These are phyloP conservation scores for Flaveria brownii DNA, from an alignment of 129 eudicot genomes.

Conservation along the genomic window DNA sequence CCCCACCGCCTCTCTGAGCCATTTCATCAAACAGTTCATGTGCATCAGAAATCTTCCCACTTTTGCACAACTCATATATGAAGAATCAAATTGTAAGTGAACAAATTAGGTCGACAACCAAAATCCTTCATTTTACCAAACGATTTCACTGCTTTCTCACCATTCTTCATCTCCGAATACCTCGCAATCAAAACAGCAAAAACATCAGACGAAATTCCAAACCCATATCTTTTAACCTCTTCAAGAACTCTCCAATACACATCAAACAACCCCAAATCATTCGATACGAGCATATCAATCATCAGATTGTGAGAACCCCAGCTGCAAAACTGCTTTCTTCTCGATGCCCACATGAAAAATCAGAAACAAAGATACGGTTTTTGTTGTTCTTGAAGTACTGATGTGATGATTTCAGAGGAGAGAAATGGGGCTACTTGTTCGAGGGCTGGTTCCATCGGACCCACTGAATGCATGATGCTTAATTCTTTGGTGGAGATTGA, in stretches of 20 bases:
- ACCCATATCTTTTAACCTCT: conserved; percentile 32
- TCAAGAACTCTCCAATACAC: conserved; percentile 56
- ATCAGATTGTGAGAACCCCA: too few relatives aligned
- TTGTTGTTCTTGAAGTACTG: conserved; percentile 36
- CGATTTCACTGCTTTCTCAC: conserved; percentile 55
- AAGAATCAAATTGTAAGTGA: too few relatives aligned
- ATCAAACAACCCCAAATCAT: conserved; percentile 26
- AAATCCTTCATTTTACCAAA: conserved; percentile 81
- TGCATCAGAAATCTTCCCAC: conserved; percentile 49
- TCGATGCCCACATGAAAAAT: too few relatives aligned
- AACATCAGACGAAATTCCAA: conserved; percentile 33
- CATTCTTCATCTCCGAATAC: conserved; percentile 47
- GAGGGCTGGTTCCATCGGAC: conserved; percentile 56
- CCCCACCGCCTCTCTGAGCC: conserved; percentile 40
- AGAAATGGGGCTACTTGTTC: conserved; percentile 41
- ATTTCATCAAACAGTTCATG: conserved; percentile 66
- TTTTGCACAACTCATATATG: too few relatives aligned
- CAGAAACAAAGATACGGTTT: conserved; percentile 49
- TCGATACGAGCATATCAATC: too few relatives aligned
- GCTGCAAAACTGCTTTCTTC: too few relatives aligned
- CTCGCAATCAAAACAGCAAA: conserved; percentile 56
- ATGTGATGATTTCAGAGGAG: conserved; percentile 31
- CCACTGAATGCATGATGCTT: conserved; percentile 36
- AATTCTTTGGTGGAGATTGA: conserved; percentile 40
- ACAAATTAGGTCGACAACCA: conserved; percentile 38